A percentile compares a stretch with the other conserved stretches of the same genome.
Conservation (phyloP, 2,329 filamentous ascomycete species). For the Fusarium lateritium region DNA sequence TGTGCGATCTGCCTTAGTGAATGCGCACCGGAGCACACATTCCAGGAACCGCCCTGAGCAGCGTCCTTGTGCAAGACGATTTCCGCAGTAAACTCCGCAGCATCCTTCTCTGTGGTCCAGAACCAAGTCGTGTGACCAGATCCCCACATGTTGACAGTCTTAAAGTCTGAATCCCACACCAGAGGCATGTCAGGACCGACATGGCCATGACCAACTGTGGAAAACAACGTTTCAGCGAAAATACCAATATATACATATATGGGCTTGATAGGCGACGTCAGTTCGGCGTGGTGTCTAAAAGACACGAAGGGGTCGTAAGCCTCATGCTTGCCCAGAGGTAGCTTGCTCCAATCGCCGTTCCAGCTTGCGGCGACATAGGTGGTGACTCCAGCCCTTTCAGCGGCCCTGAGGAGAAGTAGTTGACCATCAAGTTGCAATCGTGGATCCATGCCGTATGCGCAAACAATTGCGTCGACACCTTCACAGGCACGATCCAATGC, state of each 20-base stretch:
- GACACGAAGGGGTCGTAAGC: constrained; percentile 54
- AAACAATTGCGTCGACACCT: constrained; percentile 56
- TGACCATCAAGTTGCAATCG: constrained; percentile 51
- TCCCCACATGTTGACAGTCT: constrained; percentile 1
- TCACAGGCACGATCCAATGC: constrained; percentile 52
- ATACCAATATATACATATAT: constrained; percentile 52
- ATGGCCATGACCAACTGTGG: neutral
- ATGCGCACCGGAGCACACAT: neutral
- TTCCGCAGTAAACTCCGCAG: neutral
- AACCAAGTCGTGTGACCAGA: neutral
- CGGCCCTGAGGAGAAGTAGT: constrained; percentile 55
- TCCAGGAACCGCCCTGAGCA: neutral
- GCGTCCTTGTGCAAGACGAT: neutral
- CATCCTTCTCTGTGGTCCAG: constrained; percentile 1
- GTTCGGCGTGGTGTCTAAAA: constrained; percentile 52
- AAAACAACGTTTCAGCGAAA: constrained; percentile 5
- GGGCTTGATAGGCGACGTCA: constrained; percentile 49
- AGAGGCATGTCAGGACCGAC: neutral
- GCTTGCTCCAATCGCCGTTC: constrained; percentile 53
- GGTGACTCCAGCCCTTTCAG: constrained; percentile 54
- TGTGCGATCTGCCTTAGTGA: neutral
- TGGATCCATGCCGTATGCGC: constrained; percentile 47
- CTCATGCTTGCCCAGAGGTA: constrained; percentile 50
- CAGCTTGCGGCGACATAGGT: constrained; percentile 51
- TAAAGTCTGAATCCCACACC: neutral